Percentiles rank a stretch among this genome's conserved stretches.
Conservation (phyloP, 73 alveolate species). For the Paramecium sonneborni region DNA sequence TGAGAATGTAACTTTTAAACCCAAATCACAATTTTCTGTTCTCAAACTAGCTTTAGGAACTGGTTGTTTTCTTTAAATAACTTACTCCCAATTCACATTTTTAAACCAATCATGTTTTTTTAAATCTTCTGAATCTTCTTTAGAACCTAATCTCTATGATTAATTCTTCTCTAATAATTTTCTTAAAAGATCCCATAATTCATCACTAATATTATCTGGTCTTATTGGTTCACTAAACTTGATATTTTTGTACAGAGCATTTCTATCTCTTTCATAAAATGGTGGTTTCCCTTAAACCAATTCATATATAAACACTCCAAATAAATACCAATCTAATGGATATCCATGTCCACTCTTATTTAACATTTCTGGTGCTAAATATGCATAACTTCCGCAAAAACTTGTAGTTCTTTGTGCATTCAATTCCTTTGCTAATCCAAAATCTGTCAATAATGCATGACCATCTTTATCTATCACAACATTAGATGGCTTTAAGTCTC, state of each 20-base stretch:
- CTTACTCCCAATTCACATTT: constrained; percentile 93
- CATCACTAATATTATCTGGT: constrained; percentile 82
- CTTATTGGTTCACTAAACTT: constrained; percentile 80
- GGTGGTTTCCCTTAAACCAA: constrained; percentile 97
- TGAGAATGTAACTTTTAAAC: constrained; percentile 15
- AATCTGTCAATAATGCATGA: constrained; percentile 96
- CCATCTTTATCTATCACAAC: constrained; percentile 95
- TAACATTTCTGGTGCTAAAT: constrained; percentile 95
- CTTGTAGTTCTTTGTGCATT: constrained; percentile 82
- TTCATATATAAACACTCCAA: constrained; percentile 95
- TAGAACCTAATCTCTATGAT: constrained; percentile 87
- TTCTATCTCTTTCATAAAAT: constrained; percentile 88
- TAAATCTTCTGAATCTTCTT: constrained; percentile 85
- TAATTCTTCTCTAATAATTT: constrained; percentile 91
- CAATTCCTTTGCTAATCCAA: constrained; percentile 98
- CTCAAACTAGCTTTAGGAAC: constrained; percentile 82
- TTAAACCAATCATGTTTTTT: constrained; percentile 91
- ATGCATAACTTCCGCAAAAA: constrained; percentile 96
- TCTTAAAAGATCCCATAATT: constrained; percentile 70
- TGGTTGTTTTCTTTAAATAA: constrained; percentile 73
- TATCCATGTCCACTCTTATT: constrained; percentile 88
- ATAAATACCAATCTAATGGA: constrained; percentile 93
- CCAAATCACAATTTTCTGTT: neutral
- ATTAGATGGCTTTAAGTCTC: constrained; percentile 98
- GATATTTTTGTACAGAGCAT: constrained; percentile 85